Evolutionary conservation across 1,139 yeast genomes (phyloP).

Genomic region (Geotrichum klebahnii): DNA sequence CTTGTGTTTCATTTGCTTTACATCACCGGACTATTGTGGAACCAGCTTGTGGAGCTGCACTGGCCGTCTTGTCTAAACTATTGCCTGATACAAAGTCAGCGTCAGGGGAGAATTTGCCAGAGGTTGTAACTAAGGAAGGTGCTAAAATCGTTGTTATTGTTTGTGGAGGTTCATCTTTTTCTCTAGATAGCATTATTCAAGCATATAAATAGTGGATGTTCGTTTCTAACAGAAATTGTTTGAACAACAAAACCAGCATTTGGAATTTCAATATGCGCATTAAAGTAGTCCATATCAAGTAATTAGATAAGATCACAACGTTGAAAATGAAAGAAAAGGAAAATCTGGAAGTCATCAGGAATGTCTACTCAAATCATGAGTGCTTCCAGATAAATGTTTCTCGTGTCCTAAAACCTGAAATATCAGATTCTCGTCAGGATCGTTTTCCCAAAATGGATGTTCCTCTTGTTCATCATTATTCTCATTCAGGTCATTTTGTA

Average conservation of each 20-base stretch:
- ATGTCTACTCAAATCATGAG: too few relatives aligned
- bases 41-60: slow-evolving; percentile 74
- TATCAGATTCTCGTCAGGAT: too few relatives aligned
- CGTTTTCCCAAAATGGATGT: too few relatives aligned
- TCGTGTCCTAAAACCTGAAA: too few relatives aligned
- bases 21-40: slow-evolving; percentile 54
- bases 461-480: too few relatives aligned
- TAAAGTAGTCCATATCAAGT: too few relatives aligned
- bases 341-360: too few relatives aligned
- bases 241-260: not conserved
- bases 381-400: too few relatives aligned
- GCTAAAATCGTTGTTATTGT: slow-evolving; percentile 36
- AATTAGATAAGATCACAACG: too few relatives aligned
- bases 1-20: slow-evolving; percentile 49
- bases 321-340: too few relatives aligned
- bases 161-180: slow-evolving; percentile 37
- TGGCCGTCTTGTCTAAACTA: slow-evolving; percentile 47
- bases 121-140: slow-evolving; percentile 35
- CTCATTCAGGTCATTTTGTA: too few relatives aligned
- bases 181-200: slow-evolving; percentile 34
- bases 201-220: slow-evolving; percentile 16
- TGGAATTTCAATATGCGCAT: not conserved
- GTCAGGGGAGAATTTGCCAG: slow-evolving; percentile 29
- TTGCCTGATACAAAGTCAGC: slow-evolving; percentile 35
- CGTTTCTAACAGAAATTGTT: not conserved